Percentiles rank a stretch among this genome's conserved stretches.
phyloP scores from a whole-genome alignment of 176 grass and related monocot species.

The Miscanthus lutarioriparius region DNA sequence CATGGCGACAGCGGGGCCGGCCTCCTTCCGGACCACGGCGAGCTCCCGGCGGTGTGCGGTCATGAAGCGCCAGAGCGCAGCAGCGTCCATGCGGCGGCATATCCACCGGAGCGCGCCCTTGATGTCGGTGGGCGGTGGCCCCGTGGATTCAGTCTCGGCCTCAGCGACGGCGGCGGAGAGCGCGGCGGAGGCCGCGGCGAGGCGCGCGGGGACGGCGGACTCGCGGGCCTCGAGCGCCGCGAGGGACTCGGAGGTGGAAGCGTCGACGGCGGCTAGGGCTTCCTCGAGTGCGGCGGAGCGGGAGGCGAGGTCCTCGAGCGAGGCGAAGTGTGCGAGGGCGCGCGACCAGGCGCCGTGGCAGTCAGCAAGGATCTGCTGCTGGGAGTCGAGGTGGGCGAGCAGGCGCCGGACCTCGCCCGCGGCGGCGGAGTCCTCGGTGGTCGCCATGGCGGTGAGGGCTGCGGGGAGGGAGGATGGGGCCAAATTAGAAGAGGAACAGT shows the following conservation, averaged over 20 bases:
- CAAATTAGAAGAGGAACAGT: neutral
- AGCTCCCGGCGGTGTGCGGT: constrained; percentile 50
- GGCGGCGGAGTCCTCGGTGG: constrained; percentile 41
- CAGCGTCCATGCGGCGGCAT: constrained; percentile 71
- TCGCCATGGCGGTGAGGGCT: constrained; percentile 41
- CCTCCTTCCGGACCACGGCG: constrained; percentile 40
- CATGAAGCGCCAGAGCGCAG: constrained; percentile 63
- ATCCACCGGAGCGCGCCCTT: constrained; percentile 65
- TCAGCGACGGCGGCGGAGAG: constrained; percentile 37
- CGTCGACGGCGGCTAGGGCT: constrained; percentile 39
- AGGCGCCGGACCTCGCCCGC: constrained; percentile 45
- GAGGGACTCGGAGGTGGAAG: constrained; percentile 50
- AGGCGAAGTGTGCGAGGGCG: constrained; percentile 55
- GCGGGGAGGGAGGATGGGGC: neutral
- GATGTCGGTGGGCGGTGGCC: constrained; percentile 42
- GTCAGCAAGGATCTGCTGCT: constrained; percentile 41
- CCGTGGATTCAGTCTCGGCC: constrained; percentile 40
- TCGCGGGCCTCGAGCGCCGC: constrained; percentile 53
- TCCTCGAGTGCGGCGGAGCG: constrained; percentile 57
- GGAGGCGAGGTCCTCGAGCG: constrained; percentile 56
- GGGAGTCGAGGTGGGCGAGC: constrained; percentile 62
- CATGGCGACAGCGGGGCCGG: constrained; percentile 43
- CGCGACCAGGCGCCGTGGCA: constrained; percentile 51
- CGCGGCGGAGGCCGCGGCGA: constrained; percentile 40
- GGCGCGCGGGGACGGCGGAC: constrained; percentile 38